Evolutionary conservation across 129 eudicot species (phyloP).

Genomic region (Centrapalus pauciflorus): DNA sequence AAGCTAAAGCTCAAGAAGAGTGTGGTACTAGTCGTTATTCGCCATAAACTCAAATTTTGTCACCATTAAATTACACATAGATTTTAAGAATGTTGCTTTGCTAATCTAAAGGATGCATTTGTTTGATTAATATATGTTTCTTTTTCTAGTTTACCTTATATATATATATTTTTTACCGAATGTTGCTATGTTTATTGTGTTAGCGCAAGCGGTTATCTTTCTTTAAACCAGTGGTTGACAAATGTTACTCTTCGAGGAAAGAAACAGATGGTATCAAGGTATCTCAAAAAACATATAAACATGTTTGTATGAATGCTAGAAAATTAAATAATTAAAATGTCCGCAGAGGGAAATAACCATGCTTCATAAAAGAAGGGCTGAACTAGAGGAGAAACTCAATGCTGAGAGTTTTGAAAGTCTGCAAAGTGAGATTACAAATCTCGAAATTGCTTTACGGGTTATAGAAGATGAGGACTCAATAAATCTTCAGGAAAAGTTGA

Average conservation of each 20-base stretch:
- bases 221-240: neutral
- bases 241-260: neutral
- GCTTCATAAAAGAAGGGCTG: neutral
- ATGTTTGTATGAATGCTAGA: neutral
- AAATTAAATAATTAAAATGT: neutral
- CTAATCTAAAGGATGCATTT: too few species aligned
- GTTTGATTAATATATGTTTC: too few species aligned
- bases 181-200: neutral
- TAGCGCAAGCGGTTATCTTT: neutral
- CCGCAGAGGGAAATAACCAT: neutral
- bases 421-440: neutral
- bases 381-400: slow-evolving; percentile 5
- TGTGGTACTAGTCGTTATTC: neutral
- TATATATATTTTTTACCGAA: neutral
- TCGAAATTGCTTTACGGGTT: slow-evolving; percentile 8
- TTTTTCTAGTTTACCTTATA: neutral
- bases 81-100: too few species aligned
- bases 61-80: too few species aligned
- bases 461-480: neutral
- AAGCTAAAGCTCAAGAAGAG: neutral
- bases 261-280: neutral
- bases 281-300: neutral
- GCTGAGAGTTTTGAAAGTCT: neutral
- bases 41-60: too few species aligned
- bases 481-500: neutral